Conservation (phyloP, 2,329 filamentous ascomycete species). For the Dactylellina sp. region DNA sequence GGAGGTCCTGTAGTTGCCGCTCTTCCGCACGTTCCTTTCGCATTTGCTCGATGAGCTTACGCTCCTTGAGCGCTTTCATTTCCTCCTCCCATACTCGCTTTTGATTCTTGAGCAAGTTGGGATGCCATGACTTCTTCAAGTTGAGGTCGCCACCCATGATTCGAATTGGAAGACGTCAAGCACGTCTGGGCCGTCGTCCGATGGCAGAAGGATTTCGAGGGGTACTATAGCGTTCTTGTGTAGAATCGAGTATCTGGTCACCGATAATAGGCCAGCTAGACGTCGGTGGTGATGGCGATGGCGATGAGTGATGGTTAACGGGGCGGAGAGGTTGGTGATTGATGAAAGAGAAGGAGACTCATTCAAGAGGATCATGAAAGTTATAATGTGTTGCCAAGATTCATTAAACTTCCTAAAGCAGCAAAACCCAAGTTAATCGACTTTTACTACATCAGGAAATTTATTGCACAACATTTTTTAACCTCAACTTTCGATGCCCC, state of each 20-base stretch:
- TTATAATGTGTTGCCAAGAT: neutral
- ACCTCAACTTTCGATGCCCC: conserved; percentile 6
- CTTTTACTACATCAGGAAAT: neutral
- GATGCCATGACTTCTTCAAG: conserved; percentile 95
- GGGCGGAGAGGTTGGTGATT: conserved; percentile 1
- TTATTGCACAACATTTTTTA: neutral
- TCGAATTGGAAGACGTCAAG: conserved; percentile 63
- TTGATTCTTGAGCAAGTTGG: conserved; percentile 89
- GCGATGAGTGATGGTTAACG: conserved; percentile 10
- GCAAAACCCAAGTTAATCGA: neutral
- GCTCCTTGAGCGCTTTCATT: conserved; percentile 90
- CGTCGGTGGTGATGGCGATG: conserved; percentile 6
- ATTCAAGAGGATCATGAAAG: neutral
- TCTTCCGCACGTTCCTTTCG: conserved; percentile 95
- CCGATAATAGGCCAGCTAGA: neutral
- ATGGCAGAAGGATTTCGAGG: conserved; percentile 5
- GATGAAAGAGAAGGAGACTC: conserved; percentile 2
- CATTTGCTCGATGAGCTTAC: conserved; percentile 91
- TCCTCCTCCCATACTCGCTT: conserved; percentile 90
- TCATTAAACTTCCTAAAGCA: neutral
- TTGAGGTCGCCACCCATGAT: conserved; percentile 94
- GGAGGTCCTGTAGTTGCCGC: conserved; percentile 88
- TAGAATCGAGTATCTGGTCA: neutral
- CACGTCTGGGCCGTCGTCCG: conserved; percentile 27
- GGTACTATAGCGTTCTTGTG: neutral